A percentile compares a stretch with the other conserved stretches of the same genome.
These are phyloP conservation scores for Sarocladium strictum DNA, from an alignment of 2,329 filamentous ascomycete genomes.

Conservation along the genomic window DNA sequence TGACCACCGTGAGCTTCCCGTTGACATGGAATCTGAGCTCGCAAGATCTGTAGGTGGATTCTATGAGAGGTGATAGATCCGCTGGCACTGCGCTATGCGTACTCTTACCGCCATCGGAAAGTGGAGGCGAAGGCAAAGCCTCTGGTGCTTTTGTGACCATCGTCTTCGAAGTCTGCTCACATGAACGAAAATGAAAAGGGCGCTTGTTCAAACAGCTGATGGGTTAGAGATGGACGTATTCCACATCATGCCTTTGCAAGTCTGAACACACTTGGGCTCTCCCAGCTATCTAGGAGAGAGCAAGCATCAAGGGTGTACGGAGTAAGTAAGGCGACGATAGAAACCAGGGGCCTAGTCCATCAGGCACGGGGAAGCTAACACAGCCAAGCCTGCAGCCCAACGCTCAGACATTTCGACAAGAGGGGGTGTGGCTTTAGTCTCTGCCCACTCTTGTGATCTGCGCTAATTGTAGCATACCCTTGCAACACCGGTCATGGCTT, in stretches of 20 bases:
- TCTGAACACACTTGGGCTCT: not conserved
- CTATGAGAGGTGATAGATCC: not conserved
- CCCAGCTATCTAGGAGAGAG: not conserved
- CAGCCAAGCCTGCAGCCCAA: too few species aligned
- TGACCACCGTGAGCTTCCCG: constrained; percentile 17
- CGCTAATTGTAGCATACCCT: not conserved
- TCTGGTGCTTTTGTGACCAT: not conserved
- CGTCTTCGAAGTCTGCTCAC: not conserved
- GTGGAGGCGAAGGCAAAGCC: not conserved
- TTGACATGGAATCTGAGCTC: constrained; percentile 25
- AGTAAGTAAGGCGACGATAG: too few species aligned
- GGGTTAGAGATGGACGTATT: not conserved
- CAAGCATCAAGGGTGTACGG: not conserved
- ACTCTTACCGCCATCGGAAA: not conserved
- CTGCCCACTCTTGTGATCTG: not conserved
- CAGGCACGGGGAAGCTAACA: too few species aligned
- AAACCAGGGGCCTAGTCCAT: too few species aligned
- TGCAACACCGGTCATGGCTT: not conserved
- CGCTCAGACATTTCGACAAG: too few species aligned
- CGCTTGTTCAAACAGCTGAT: not conserved
- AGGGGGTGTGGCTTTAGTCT: too few species aligned
- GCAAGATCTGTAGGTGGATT: constrained; percentile 25
- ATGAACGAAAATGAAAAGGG: not conserved
- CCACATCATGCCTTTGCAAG: not conserved
- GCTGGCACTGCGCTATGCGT: not conserved